A percentile compares a stretch with the other conserved stretches of the same genome.
Evolutionary conservation across 306 rosid genomes (phyloP).

Genomic region (Gastrolobium bilobum): DNA sequence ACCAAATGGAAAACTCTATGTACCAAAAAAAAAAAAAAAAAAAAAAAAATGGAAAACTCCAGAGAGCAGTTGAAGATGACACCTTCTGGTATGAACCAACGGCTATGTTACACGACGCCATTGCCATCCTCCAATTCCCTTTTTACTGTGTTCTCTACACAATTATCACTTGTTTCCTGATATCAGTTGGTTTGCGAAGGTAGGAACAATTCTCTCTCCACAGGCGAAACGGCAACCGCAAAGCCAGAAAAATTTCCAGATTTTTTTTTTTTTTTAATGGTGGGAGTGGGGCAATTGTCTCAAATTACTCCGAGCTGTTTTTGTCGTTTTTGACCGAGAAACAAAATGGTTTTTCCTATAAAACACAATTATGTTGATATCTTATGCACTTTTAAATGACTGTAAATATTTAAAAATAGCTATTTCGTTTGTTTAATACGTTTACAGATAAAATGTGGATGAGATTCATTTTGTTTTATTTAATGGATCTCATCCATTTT

Average conservation of each 20-base stretch:
- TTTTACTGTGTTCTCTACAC: not conserved
- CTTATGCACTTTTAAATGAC: too few relatives aligned
- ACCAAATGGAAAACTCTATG: not conserved
- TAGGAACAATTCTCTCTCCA: not conserved
- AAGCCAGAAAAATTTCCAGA: not conserved
- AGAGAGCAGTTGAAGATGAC: not conserved
- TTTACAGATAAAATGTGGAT: too few relatives aligned
- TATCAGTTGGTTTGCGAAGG: constrained; percentile 23
- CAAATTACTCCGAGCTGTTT: too few relatives aligned
- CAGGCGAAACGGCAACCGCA: not conserved
- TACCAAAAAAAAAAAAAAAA: not conserved
- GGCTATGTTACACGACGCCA: constrained; percentile 62
- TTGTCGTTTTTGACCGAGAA: too few relatives aligned
- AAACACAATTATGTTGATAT: too few relatives aligned
- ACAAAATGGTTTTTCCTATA: too few relatives aligned
- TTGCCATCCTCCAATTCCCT: constrained; percentile 50
- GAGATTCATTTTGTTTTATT: too few relatives aligned
- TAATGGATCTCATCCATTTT: too few relatives aligned
- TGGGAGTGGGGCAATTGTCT: too few relatives aligned
- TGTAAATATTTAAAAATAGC: too few relatives aligned
- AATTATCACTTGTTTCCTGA: not conserved
- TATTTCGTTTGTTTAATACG: too few relatives aligned
- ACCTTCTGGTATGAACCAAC: constrained; percentile 59
- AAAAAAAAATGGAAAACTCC: not conserved
- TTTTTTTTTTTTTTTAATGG: not conserved